Evolutionary conservation across 345 rosid genomes (phyloP), one percentile per base, ranked within the genome.

Genomic region (Hibiscus mutabilis): DNA sequence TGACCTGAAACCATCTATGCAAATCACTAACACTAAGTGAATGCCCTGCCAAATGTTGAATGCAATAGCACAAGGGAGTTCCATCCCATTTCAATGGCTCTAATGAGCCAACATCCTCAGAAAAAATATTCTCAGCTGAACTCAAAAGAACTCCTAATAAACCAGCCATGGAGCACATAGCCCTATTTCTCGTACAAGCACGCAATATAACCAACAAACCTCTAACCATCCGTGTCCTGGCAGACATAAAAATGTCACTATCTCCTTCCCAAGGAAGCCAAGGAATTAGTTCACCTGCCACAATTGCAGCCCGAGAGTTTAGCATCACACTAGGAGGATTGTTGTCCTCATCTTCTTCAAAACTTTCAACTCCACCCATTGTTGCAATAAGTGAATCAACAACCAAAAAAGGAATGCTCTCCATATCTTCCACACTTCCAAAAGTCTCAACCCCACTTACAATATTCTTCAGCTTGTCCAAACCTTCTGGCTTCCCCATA

Each of bases 351-450:
- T 92, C 97, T 80, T 93, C 92, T 75, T 90, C 99, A 77, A 92
- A 95, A 82, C 99, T 89, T 85, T 95, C 99, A 76, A 95, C 96
- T 62, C 98, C 99, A 73, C 99, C 99, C 99, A 95, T 95, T 58
- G 99, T 95, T 73, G 96, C 97, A 82, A 95, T 81, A 69, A 95
- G 97, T 58, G 98, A 95, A 84, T 95, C 99, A 74, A 95, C 89
- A 79, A 95, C 91, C 84, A 86, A 81, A 81, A 81, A 90, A 37
- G 98, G 90, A 63, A 89, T 82, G 82, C 85, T 78, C 82, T 95
- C 97, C 22, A 87, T 64, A 78, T 92, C 97, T 70, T 88, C 97
- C 63, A 86, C 97, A 65, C 74, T 67, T 60, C 80, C 98, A 85
- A 88, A 95, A 76, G 66, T 89, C 80, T 95, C 96, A 75, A 67